Conservation (phyloP, 2,329 filamentous ascomycete species). For the Fusarium sp. region DNA sequence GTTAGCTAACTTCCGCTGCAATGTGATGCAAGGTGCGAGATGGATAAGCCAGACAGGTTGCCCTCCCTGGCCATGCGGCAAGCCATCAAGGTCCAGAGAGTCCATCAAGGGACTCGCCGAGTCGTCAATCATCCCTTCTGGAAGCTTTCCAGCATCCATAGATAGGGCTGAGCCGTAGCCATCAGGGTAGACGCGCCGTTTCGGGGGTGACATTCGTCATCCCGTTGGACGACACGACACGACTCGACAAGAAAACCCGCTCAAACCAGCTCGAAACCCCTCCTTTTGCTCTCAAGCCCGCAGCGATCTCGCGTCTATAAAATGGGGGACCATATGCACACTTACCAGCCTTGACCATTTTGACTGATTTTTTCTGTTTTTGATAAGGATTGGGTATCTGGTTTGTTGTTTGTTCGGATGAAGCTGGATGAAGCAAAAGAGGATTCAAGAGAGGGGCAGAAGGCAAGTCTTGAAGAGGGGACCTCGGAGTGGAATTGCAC, state of each 20-base stretch:
- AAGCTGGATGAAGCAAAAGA: conserved; percentile 37
- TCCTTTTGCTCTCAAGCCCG: conserved; percentile 30
- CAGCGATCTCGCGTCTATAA: conserved; percentile 38
- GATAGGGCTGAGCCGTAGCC: conserved; percentile 42
- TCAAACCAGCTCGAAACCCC: conserved; percentile 66
- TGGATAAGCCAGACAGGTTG: neutral
- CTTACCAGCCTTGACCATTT: conserved; percentile 99
- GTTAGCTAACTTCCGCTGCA: conserved; percentile 36
- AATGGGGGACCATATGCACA: conserved; percentile 38
- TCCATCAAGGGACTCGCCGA: conserved; percentile 50
- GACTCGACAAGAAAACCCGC: conserved; percentile 60
- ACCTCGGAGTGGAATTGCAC: conserved; percentile 14
- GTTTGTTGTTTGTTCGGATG: conserved; percentile 13
- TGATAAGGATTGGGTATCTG: conserved; percentile 22
- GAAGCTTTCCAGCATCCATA: conserved; percentile 9
- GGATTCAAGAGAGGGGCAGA: conserved; percentile 39
- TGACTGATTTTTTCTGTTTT: conserved; percentile 66
- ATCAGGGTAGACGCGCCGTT: conserved; percentile 56
- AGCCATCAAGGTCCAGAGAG: conserved; percentile 12
- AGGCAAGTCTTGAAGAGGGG: neutral
- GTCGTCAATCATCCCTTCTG: conserved; percentile 14
- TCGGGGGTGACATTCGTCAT: conserved; percentile 35
- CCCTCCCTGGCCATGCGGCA: conserved; percentile 1
- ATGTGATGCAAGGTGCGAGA: neutral
- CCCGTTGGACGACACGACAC: conserved; percentile 35